Base-by-base conservation (phyloP, 805 yeast species). In the Hanseniaspora jakobsenii region DNA sequence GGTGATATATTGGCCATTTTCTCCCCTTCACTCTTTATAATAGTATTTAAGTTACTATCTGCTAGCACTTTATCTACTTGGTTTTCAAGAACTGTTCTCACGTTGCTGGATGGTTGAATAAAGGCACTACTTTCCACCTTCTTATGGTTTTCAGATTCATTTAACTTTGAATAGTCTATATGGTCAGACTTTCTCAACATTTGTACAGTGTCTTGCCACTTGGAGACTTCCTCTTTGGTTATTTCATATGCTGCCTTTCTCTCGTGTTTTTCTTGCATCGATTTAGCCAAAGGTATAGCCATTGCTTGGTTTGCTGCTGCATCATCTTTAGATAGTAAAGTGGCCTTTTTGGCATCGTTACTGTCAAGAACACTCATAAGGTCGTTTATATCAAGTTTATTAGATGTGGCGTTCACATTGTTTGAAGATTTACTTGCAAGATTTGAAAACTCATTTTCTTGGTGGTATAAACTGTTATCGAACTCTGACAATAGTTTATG, bases 181-280 rank as follows among this genome's bases (percentile, higher is more conserved):
- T 81, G 86, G 55, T 87, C 96, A 1, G 95, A 91, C 49, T 77
- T 75, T 53, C 94, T 75, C 53, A 83, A 81, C 47, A 73, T 72
- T 49, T 76, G 75, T 19, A 91, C 84, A 1, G 79, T 73, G 40
- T 86, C 95, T 44, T 77, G 73, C 97, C 98, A 91, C 61, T 80
- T 81, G 48, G 75, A 70, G 5, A 89, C 82, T 57, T 91, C 94
- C 34, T 79, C 81, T 52, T 79, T 85, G 36, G 95, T 77, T 27
- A 91, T 72, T 47, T 83, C 93, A 59, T 82, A 87, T 0, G 98
- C 97, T 2, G 89, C 96, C 47, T 69, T 71, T 57, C 97, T 73
- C 53, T 87, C 95, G 52, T 80, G 73, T 57, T 91, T 75, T 53
- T 82, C 74, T 61, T 86, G 94, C 45, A 89, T 77, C 52, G 94